These are phyloP conservation scores for Colletotrichum camelliae DNA, from an alignment of 2,329 filamentous ascomycete genomes.

Conservation along the genomic window DNA sequence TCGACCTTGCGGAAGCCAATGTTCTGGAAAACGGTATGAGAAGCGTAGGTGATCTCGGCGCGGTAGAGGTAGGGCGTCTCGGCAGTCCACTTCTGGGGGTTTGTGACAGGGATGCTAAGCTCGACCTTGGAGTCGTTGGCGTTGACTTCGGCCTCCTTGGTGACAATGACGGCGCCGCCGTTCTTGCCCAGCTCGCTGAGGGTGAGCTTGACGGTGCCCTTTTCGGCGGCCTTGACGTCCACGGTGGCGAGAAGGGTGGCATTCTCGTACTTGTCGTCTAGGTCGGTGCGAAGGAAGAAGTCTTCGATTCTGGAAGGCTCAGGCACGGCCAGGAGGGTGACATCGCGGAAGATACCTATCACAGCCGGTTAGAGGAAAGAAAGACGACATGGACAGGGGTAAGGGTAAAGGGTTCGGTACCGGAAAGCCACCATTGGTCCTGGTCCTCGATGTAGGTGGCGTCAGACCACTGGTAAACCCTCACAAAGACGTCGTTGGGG, in stretches of 20 bases:
- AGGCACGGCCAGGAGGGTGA: conserved; percentile 64
- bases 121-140: conserved; percentile 41
- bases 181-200: conserved; percentile 45
- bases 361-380: not conserved
- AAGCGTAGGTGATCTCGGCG: conserved; percentile 48
- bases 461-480: conserved; percentile 75
- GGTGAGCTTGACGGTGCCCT: conserved; percentile 43
- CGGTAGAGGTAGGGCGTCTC: conserved; percentile 69
- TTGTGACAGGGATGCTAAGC: conserved; percentile 47
- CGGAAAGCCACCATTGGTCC: conserved; percentile 72
- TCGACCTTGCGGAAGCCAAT: conserved; percentile 71
- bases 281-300: conserved; percentile 58
- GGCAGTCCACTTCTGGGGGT: conserved; percentile 72
- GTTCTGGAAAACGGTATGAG: conserved; percentile 53
- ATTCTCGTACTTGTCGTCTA: conserved; percentile 57
- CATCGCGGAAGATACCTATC: conserved; percentile 68
- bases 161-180: conserved; percentile 36
- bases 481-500: conserved; percentile 62
- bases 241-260: conserved; percentile 56
- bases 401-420: conserved; percentile 35
- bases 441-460: conserved; percentile 74
- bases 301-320: conserved; percentile 58
- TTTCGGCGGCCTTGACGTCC: conserved; percentile 39
- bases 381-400: not conserved
- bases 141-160: conserved; percentile 28